A percentile compares a stretch with the other conserved stretches of the same genome.
These are phyloP conservation scores for Melaleuca quinquenervia DNA, from an alignment of 345 rosid species.

Conservation along the genomic window DNA sequence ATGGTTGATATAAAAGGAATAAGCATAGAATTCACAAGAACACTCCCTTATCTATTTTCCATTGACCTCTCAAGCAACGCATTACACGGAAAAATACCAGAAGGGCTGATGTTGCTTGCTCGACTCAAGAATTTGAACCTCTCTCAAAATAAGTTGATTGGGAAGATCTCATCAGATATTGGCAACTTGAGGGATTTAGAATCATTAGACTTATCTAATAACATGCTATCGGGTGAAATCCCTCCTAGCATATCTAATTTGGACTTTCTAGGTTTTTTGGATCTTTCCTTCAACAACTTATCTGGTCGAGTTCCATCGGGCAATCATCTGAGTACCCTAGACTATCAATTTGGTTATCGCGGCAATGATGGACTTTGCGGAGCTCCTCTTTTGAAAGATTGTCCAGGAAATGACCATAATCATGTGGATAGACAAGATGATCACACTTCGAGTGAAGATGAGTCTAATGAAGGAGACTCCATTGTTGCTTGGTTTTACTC, in stretches of 20 bases:
- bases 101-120: not conserved
- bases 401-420: not conserved
- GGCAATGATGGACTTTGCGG: not conserved
- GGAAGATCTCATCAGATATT: not conserved
- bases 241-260: not conserved
- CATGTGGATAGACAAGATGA: not conserved
- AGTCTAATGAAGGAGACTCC: not conserved
- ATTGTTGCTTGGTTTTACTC: not conserved
- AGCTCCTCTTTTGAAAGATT: not conserved
- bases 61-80: not conserved
- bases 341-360: not conserved
- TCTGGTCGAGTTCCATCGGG: not conserved
- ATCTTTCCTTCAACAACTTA: not conserved
- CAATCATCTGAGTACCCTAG: not conserved
- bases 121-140: not conserved
- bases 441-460: not conserved
- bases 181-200: not conserved
- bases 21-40: not conserved
- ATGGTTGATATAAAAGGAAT: not conserved
- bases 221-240: not conserved
- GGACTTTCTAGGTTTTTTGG: not conserved
- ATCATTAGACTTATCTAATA: not conserved
- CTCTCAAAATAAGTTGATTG: not conserved
- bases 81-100: not conserved
- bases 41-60: not conserved